Percentiles rank a stretch among this genome's conserved stretches.
Evolutionary conservation across 2,329 filamentous ascomycete species (phyloP).

Genomic region (Calonectria hongkongensis): DNA sequence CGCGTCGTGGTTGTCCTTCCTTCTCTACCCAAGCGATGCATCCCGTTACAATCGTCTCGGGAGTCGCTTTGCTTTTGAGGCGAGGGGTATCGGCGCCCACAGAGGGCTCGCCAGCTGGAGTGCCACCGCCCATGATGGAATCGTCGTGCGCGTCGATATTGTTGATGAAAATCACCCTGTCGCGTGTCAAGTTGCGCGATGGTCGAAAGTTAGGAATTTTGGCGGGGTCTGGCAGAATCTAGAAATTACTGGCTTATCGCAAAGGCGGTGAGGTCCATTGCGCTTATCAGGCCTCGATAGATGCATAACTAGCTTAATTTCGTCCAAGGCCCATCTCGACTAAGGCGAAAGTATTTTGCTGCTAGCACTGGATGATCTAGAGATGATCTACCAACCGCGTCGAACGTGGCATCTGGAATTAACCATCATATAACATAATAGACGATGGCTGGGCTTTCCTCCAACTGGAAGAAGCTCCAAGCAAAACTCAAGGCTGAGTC

Average conservation of each 20-base stretch:
- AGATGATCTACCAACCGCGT: constrained; percentile 21
- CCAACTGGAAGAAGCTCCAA: constrained; percentile 88
- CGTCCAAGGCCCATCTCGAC: constrained; percentile 22
- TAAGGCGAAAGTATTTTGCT: constrained; percentile 23
- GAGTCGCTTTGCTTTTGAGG: constrained; percentile 87
- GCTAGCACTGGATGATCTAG: constrained; percentile 29
- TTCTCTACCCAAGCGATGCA: constrained; percentile 78
- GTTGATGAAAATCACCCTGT: constrained; percentile 53
- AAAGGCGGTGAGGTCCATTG: constrained; percentile 51
- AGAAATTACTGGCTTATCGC: constrained; percentile 48
- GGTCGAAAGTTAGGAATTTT: constrained; percentile 41
- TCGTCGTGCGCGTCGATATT: constrained; percentile 22
- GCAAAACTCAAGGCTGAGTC: constrained; percentile 72
- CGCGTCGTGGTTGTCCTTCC: constrained; percentile 90
- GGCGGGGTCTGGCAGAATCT: constrained; percentile 57
- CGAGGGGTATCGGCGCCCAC: constrained; percentile 75
- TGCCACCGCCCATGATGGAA: constrained; percentile 73
- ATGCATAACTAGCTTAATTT: constrained; percentile 50
- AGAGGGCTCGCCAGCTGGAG: constrained; percentile 69
- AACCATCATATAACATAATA: background rate
- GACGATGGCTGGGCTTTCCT: constrained; percentile 71
- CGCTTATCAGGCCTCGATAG: constrained; percentile 49
- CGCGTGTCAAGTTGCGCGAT: constrained; percentile 32
- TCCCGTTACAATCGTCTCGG: constrained; percentile 82
- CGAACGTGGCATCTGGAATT: background rate